Percentiles rank a stretch among this genome's conserved stretches.
Conservation (phyloP, 2,329 filamentous ascomycete species). For the Metarhizium album region DNA sequence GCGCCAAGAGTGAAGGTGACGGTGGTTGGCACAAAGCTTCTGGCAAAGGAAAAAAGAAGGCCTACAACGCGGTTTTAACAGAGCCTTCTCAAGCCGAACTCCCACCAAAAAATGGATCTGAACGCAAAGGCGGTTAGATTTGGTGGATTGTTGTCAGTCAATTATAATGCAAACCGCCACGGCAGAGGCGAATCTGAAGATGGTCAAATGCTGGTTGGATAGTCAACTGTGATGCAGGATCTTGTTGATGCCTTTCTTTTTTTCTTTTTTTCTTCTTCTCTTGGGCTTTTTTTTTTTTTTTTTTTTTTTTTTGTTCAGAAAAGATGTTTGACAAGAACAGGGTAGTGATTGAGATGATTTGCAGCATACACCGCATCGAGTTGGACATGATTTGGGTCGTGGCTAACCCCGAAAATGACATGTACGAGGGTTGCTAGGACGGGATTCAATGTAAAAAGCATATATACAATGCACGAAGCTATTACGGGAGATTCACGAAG, state of each 20-base stretch:
- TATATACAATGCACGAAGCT: neutral
- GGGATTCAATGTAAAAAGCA: neutral
- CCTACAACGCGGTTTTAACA: slow-evolving; percentile 31
- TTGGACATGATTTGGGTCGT: neutral
- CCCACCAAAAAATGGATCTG: slow-evolving; percentile 45
- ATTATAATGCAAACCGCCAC: slow-evolving; percentile 1
- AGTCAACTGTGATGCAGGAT: neutral
- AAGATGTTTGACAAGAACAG: slow-evolving; percentile 4
- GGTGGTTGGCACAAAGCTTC: slow-evolving; percentile 50
- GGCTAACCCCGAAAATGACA: neutral
- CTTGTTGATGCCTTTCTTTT: neutral
- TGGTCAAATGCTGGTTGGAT: slow-evolving; percentile 6
- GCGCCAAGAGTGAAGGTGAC: slow-evolving; percentile 44
- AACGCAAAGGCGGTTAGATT: slow-evolving; percentile 51
- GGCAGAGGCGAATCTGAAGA: neutral
- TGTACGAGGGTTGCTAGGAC: neutral
- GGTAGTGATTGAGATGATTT: neutral
- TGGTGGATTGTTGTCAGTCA: neutral
- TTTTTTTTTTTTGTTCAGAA: slow-evolving; percentile 1
- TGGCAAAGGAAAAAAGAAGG: slow-evolving; percentile 37
- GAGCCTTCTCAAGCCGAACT: slow-evolving; percentile 35
- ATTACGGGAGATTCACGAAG: neutral
- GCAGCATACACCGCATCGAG: neutral
- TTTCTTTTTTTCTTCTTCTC: slow-evolving; percentile 1
- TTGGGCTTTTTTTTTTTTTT: too few relatives aligned